A percentile compares a stretch with the other conserved stretches of the same genome.
These are phyloP conservation scores for Globisporangium mamillatum DNA, from an alignment of 352 stramenopile species.

Conservation along the genomic window DNA sequence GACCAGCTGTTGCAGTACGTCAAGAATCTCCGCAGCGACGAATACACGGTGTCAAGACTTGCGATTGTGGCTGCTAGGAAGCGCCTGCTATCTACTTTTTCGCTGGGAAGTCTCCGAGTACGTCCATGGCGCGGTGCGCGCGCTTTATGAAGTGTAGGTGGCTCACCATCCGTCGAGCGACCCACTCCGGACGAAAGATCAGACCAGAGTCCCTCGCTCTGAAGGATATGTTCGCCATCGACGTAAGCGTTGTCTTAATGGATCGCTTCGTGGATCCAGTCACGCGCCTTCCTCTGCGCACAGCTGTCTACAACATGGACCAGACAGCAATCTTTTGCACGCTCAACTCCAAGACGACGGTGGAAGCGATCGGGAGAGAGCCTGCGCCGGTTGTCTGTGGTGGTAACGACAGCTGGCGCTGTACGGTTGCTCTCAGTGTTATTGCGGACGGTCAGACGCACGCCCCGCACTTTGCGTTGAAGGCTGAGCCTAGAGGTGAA, in stretches of 20 bases:
- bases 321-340: neutral
- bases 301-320: neutral
- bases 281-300: neutral
- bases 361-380: neutral
- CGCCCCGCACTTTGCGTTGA: neutral
- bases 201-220: neutral
- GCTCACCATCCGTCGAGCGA: constrained; percentile 1
- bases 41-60: constrained; percentile 2
- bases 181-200: neutral
- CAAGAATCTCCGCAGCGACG: neutral
- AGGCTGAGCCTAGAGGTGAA: neutral
- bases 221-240: neutral
- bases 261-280: neutral
- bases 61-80: constrained; percentile 1
- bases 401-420: neutral
- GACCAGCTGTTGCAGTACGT: constrained; percentile 1
- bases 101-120: neutral
- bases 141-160: neutral
- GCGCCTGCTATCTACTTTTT: neutral
- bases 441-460: neutral
- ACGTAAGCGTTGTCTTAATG: neutral
- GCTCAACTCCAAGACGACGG: neutral
- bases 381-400: neutral
- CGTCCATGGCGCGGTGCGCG: neutral
- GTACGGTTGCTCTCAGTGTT: neutral